Conservation (phyloP, 2,329 filamentous ascomycete species). For the Xylariomycetidae sp. region DNA sequence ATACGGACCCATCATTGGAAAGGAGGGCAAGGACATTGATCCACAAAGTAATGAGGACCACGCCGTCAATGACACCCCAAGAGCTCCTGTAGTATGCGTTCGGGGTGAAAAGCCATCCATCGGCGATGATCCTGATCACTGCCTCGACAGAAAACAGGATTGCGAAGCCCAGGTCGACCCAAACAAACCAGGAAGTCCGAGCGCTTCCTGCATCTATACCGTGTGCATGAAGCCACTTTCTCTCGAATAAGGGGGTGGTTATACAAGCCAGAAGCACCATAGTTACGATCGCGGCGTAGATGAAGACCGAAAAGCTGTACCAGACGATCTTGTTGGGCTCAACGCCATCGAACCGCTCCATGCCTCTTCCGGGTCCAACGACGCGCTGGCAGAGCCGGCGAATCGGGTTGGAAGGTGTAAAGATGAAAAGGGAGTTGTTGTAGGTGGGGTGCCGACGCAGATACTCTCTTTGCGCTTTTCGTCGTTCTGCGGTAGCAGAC, state of each 20-base stretch:
- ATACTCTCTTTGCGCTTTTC: conserved; percentile 86
- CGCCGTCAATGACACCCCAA: conserved; percentile 91
- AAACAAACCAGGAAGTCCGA: conserved; percentile 86
- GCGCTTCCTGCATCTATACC: conserved; percentile 31
- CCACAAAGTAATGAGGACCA: conserved; percentile 91
- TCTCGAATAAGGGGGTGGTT: conserved; percentile 91
- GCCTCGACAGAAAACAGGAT: conserved; percentile 81
- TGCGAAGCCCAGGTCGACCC: conserved; percentile 86
- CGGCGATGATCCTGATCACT: conserved; percentile 85
- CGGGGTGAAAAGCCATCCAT: conserved; percentile 93
- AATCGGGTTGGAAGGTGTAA: conserved; percentile 70
- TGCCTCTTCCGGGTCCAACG: conserved; percentile 84
- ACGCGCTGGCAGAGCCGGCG: conserved; percentile 80
- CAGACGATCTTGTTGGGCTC: conserved; percentile 84
- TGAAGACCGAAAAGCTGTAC: conserved; percentile 89
- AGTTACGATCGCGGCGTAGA: conserved; percentile 88
- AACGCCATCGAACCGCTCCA: conserved; percentile 80
- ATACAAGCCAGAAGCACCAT: conserved; percentile 97
- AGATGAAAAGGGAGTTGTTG: conserved; percentile 87
- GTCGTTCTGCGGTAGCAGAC: conserved; percentile 72
- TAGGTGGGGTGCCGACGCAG: conserved; percentile 81
- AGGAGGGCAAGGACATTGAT: conserved; percentile 85
- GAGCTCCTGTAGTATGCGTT: conserved; percentile 96
- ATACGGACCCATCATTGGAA: conserved; percentile 74
- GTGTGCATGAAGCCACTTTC: conserved; percentile 65